Evolutionary conservation across 2,329 filamentous ascomycete species (phyloP), one percentile per base, ranked within the genome.

Genomic region (Aspergillus versicolor): DNA sequence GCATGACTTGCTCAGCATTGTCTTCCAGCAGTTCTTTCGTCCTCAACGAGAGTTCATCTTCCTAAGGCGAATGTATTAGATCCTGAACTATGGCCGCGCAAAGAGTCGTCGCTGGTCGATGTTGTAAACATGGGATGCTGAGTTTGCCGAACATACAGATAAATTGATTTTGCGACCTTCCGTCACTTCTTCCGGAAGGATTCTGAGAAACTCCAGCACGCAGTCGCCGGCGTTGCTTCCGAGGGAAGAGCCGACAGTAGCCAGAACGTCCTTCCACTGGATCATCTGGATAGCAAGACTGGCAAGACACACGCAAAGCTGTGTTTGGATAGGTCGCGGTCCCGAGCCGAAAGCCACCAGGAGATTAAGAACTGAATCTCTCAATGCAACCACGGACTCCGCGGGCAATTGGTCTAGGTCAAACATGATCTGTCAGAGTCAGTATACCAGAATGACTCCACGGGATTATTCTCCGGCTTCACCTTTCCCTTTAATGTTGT

Each of bases 101-200:
- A 27, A 41, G 55, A 57, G 59, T 58, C 49, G 62, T 57, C 54
- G 58, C 69, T 63, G 64, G 65, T 71, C 71, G 73, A 68, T 65
- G 77, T 75, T 81, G 80, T 45, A 62, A 74, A 73, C 70, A 54
- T 63, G 58, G 60, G 55, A 43, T 58, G 52, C 19, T 60, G 57
- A 50, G 46, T 57, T 42, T 57, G 81, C 81, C 88, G 87, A 84
- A 93, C 91, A 81, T 94, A 96, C 92, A 86, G 91, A 92, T 79
- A 99, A 84, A 83, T 92, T 96, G 84, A 99, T 97, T 82, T 97
- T 99, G 79, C 94, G 91, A 79, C 94, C 94, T 83, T 99, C 93
- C 67, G 91, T 97, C 72, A 99, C 94, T 84, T 99, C 94, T 82
- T 99, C 94, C 56, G 94, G 94, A 64, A 99, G 87, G 69, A 99